These are phyloP conservation scores for Solanum pinnatisectum DNA, from an alignment of 257 asterid species.

Conservation along the genomic window DNA sequence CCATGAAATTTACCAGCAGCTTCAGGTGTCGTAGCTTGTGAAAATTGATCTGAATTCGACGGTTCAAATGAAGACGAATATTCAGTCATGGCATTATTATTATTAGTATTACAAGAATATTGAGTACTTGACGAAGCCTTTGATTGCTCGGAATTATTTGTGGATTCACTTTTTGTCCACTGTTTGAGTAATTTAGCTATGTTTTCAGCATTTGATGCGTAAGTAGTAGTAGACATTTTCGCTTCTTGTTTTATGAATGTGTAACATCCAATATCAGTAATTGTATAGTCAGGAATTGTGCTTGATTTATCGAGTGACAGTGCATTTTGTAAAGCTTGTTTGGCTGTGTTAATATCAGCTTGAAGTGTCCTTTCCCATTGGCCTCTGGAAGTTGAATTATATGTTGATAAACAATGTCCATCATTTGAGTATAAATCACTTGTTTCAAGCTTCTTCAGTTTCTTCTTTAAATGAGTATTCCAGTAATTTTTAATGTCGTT, in stretches of 20 bases:
- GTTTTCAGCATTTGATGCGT: constrained; percentile 83
- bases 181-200: constrained; percentile 62
- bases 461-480: constrained; percentile 92
- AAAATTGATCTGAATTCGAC: constrained; percentile 37
- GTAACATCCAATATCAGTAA: not conserved
- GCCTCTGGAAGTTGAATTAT: constrained; percentile 46
- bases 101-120: constrained; percentile 14
- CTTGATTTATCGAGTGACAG: constrained; percentile 28
- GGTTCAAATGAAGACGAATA: constrained; percentile 8
- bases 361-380: constrained; percentile 90
- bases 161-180: constrained; percentile 40
- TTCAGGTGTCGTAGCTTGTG: constrained; percentile 40
- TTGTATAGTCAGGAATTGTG: not conserved
- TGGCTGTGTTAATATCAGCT: constrained; percentile 68
- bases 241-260: not conserved
- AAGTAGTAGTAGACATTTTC: constrained; percentile 9
- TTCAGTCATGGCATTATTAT: constrained; percentile 6
- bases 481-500: constrained; percentile 90
- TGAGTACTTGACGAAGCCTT: constrained; percentile 34
- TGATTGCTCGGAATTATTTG: constrained; percentile 13
- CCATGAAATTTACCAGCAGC: constrained; percentile 13
- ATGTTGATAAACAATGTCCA: constrained; percentile 1
- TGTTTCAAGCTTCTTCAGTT: constrained; percentile 41
- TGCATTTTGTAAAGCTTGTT: constrained; percentile 83
- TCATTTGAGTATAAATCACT: not conserved